A percentile compares a stretch with the other conserved stretches of the same genome.
Evolutionary conservation across 768 basidiomycete species (phyloP).

Genomic region (Xerocomus potaroensis): DNA sequence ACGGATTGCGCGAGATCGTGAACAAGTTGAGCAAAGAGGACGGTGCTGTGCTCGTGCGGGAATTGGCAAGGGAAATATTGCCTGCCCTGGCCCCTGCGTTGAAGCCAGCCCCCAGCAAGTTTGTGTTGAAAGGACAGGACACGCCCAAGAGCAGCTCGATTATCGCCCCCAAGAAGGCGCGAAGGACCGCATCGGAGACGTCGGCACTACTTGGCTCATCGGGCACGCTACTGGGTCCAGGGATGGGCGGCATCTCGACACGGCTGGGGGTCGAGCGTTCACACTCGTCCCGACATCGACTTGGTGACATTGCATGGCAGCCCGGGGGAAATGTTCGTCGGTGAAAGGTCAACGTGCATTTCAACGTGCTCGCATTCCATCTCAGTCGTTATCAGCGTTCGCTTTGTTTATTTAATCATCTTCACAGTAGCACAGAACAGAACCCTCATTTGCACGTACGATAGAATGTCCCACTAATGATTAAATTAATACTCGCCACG

Average conservation of each 20-base stretch:
- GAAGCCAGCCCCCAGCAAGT: constrained; percentile 43
- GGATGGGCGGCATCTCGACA: constrained; percentile 13
- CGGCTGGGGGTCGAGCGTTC: constrained; percentile 34
- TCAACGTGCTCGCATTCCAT: constrained; percentile 8
- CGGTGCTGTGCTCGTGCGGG: constrained; percentile 85
- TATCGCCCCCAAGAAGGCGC: constrained; percentile 60
- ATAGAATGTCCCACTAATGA: constrained; percentile 25
- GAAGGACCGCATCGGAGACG: constrained; percentile 70
- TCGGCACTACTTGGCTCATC: constrained; percentile 33
- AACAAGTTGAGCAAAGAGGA: constrained; percentile 78
- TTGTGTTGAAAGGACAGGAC: constrained; percentile 30
- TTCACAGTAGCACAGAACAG: constrained; percentile 2
- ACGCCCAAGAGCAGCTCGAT: constrained; percentile 35
- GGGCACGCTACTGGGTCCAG: constrained; percentile 16
- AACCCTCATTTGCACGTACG: constrained; percentile 32
- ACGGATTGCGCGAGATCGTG: constrained; percentile 78
- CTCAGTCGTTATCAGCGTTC: constrained; percentile 11
- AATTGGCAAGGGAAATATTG: constrained; percentile 82
- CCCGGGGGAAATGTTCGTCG: constrained; percentile 17
- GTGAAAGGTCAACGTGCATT: constrained; percentile 17
- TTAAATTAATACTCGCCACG: constrained; percentile 14
- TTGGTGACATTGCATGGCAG: constrained; percentile 66
- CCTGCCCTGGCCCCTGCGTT: constrained; percentile 72
- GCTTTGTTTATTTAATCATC: constrained; percentile 17
- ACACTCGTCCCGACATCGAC: constrained; percentile 43